Evolutionary conservation across 1,139 yeast genomes (phyloP).

Genomic region (Blastobotrys malaysiensis): DNA sequence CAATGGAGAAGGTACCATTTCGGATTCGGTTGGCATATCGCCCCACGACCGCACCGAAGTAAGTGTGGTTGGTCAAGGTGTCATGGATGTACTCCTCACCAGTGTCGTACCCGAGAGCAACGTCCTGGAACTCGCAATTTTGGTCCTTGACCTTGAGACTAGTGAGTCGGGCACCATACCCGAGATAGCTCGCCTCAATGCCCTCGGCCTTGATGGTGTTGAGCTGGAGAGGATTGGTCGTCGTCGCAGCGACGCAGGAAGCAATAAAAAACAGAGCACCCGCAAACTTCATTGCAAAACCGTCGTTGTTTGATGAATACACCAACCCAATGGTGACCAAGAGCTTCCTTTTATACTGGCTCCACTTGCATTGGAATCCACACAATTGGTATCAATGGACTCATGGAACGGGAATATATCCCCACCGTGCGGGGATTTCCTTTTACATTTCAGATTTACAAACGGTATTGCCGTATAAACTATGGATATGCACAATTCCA

Average conservation of each 20-base stretch:
- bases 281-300: slow-evolving; percentile 1
- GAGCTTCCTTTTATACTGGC: neutral
- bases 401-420: neutral
- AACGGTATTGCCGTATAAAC: neutral
- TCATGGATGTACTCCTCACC: slow-evolving; percentile 12
- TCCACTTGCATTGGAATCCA: too few relatives aligned
- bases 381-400: neutral
- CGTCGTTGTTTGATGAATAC: neutral
- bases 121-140: slow-evolving; percentile 10
- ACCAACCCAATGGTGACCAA: neutral
- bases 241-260: slow-evolving; percentile 5
- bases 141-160: slow-evolving; percentile 12
- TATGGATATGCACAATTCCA: neutral
- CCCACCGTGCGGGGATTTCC: neutral
- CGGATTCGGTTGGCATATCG: slow-evolving; percentile 50
- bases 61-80: slow-evolving; percentile 37
- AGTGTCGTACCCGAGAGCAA: slow-evolving; percentile 13
- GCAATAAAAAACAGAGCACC: neutral
- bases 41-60: slow-evolving; percentile 55
- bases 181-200: slow-evolving; percentile 14
- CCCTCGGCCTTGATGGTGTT: slow-evolving; percentile 15
- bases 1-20: slow-evolving; percentile 37
- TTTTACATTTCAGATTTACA: neutral
- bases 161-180: slow-evolving; percentile 15
- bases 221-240: slow-evolving; percentile 9